A percentile compares a stretch with the other conserved stretches of the same genome.
These are phyloP conservation scores for Lentinus brumalis DNA, from an alignment of 768 basidiomycete genomes.

Conservation along the genomic window DNA sequence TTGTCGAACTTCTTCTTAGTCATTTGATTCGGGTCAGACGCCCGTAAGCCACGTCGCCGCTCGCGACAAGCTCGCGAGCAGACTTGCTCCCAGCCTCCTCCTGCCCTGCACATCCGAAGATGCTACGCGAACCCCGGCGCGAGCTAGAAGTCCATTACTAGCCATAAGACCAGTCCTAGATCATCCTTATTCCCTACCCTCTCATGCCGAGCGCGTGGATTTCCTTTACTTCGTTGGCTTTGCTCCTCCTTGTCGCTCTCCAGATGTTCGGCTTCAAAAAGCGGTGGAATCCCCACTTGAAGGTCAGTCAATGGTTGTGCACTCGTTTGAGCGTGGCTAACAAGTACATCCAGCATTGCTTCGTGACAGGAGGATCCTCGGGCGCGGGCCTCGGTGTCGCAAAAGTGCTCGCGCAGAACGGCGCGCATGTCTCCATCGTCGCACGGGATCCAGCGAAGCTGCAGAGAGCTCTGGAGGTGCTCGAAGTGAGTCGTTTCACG, in stretches of 20 bases:
- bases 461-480: conserved; percentile 54
- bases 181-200: too few species aligned
- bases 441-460: conserved; percentile 71
- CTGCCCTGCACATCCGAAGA: too few species aligned
- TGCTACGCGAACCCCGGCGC: too few species aligned
- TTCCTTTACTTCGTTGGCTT: too few species aligned
- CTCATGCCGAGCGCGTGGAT: too few species aligned
- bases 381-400: conserved; percentile 82
- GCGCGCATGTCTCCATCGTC: conserved; percentile 85
- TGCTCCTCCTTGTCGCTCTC: neutral
- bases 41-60: too few species aligned
- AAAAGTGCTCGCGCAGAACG: conserved; percentile 59
- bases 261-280: neutral
- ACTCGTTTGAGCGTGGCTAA: neutral
- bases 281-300: neutral
- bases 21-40: too few species aligned
- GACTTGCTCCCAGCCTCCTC: too few species aligned
- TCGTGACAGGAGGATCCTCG: conserved; percentile 81
- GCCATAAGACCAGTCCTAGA: too few species aligned
- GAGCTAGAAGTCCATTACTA: too few species aligned
- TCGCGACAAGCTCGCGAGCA: too few species aligned
- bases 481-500: conserved; percentile 59
- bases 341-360: conserved; percentile 61
- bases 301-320: neutral
- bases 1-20: too few species aligned